A percentile compares a stretch with the other conserved stretches of the same genome.
Evolutionary conservation across 2,329 filamentous ascomycete species (phyloP).

Genomic region (Harringtonia aguacate): DNA sequence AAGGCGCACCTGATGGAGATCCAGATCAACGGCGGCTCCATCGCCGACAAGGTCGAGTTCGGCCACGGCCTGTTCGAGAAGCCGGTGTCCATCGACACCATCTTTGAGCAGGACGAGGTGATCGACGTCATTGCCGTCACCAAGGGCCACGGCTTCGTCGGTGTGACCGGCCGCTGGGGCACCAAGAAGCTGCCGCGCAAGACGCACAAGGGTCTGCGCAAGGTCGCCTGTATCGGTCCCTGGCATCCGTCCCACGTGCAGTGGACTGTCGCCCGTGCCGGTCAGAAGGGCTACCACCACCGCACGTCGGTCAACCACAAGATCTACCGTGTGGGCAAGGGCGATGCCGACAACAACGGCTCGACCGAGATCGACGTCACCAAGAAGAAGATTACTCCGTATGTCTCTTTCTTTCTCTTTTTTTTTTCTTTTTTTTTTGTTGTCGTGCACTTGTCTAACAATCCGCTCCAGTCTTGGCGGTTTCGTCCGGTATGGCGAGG

Average conservation of each 20-base stretch:
- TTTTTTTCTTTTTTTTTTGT: not conserved
- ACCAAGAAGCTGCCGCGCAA: slow-evolving; percentile 99
- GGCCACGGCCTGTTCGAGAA: slow-evolving; percentile 97
- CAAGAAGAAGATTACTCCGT: slow-evolving; percentile 99
- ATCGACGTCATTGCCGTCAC: slow-evolving; percentile 98
- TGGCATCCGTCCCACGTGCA: slow-evolving; percentile 99
- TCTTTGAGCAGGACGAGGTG: slow-evolving; percentile 99
- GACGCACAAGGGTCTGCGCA: slow-evolving; percentile 99
- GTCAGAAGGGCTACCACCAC: slow-evolving; percentile 99
- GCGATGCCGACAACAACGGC: slow-evolving; percentile 78
- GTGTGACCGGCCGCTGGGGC: slow-evolving; percentile 96
- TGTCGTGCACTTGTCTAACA: slow-evolving; percentile 10
- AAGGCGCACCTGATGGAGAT: slow-evolving; percentile 99
- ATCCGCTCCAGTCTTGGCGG: slow-evolving; percentile 79
- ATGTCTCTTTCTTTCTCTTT: slow-evolving; percentile 38
- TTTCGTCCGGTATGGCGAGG: slow-evolving; percentile 97
- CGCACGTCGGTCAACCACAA: slow-evolving; percentile 99
- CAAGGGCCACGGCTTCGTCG: slow-evolving; percentile 98
- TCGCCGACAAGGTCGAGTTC: slow-evolving; percentile 96
- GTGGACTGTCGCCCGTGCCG: slow-evolving; percentile 99
- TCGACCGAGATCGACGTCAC: slow-evolving; percentile 92
- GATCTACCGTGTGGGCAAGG: slow-evolving; percentile 97
- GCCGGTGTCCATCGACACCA: slow-evolving; percentile 80
- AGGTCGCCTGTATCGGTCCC: slow-evolving; percentile 99
- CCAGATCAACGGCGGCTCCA: slow-evolving; percentile 95